Evolutionary conservation across 306 rosid species (phyloP), one percentile per base, ranked within the genome.

Genomic region (Myrica gale): DNA sequence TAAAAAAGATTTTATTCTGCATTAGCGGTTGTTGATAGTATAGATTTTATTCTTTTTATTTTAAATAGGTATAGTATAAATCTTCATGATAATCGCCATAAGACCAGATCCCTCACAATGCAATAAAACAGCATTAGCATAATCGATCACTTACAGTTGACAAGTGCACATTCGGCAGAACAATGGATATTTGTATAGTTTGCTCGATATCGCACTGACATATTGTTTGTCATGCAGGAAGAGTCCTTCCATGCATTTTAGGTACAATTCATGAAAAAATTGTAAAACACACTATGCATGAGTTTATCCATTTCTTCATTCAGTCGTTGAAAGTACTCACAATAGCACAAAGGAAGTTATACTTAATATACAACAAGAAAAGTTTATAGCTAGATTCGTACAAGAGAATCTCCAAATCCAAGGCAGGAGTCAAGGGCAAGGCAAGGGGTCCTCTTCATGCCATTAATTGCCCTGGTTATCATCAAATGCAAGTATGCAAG

Each of bases 151-250:
- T 71, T 75, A 86, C 75, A 68, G 66, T 76, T 67, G 85, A 85
- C 91, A 82, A 84, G 76, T 83, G 84, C 83, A 77, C 72, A 72
- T 74, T 82, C 69, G 69, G 45, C 68, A 76, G 83, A 80, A 78
- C 75, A 87, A 82, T 79, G 69, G 81, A 60, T 84, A 78, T 84
- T 79, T 77, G 75, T 71, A 85, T 74, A 72, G 41, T 39, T 65
- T 41, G 50, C 71, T 74, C 73, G 51, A 75, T 81, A 73, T 71
- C 61, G 55, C 39, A 73, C 80, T 82, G 78, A 74, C 79, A 54
- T 63, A 48, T 83, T 55, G 86, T 82, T 84, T 88, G 81, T 74
- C 72, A 86, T 65, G 85, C 81, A 79, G 58, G 69, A 76, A 42
- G 37, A 32, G 76, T 75, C 62, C 67, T 51, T 43, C 46, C 57